These are phyloP conservation scores for Tuber aestivum DNA, from an alignment of 495 filamentous ascomycete species.

Conservation along the genomic window DNA sequence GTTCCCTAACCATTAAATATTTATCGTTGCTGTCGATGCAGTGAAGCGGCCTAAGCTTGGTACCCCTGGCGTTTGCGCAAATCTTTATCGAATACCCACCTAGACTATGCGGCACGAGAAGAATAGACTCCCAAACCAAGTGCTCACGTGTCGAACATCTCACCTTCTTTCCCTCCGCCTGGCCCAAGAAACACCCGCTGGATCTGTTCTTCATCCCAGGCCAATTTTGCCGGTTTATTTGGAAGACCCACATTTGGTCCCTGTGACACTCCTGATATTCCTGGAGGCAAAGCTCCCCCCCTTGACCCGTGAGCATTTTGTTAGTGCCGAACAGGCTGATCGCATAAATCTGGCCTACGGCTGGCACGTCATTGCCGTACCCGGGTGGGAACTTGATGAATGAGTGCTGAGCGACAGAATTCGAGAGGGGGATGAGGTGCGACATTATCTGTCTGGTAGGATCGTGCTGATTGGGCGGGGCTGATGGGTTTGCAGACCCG, in stretches of 20 bases:
- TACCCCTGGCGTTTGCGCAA: fast-evolving
- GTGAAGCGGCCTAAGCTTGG: too few species aligned
- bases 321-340: not conserved
- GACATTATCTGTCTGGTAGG: too few species aligned
- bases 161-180: not conserved
- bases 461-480: too few species aligned
- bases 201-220: not conserved
- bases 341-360: not conserved
- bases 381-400: not conserved
- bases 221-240: not conserved
- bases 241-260: not conserved
- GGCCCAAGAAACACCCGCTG: not conserved
- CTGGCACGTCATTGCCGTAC: not conserved
- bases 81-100: too few species aligned
- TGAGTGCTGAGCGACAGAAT: too few species aligned
- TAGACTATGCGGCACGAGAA: too few species aligned
- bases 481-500: too few species aligned
- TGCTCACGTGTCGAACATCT: not conserved
- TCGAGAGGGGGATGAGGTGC: too few species aligned
- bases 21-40: too few species aligned
- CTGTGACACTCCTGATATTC: not conserved
- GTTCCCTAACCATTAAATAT: too few species aligned
- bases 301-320: not conserved
- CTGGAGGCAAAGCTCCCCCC: not conserved
- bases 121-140: too few species aligned